Base-by-base conservation (phyloP, 768 basidiomycete species). In the Imleria badia region DNA sequence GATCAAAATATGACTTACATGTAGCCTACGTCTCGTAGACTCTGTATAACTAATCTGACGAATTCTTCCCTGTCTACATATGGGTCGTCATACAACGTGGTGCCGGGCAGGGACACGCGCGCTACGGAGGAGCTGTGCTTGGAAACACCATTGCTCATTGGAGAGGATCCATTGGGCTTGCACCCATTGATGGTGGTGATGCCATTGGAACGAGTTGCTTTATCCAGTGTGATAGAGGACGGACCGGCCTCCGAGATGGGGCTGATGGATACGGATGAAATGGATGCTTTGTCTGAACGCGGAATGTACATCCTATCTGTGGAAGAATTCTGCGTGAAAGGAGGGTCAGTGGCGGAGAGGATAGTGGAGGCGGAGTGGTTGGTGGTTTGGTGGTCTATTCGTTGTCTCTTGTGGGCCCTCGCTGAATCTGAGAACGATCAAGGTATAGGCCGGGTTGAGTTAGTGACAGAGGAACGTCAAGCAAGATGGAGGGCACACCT, bases 21-120 rank as follows among this genome's bases (percentile, higher is more conserved):
- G 58, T 87, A 87, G 41, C 94, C 94, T 46, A 94, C 87, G 71
- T 97, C 94, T 64, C 89, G 79, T 60, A 98, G 72, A 62, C 87
- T 91, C 70, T 98, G 94, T 56, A 97, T 81, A 49, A 94, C 85
- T 43, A 98, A 74, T 62, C 94, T 79, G 46, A 96, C 85, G 68
- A 92, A 94, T 71, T 97, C 94, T 73, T 96, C 91, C 60, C 93
- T 80, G 73, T 94, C 84, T 45, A 96, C 77, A 58, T 77, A 77
- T 58, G 87, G 86, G 71, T 89, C 89, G 41, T 89, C 84, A 62
- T 91, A 93, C 51, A 94, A 77, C 35, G 80, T 80, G 44, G 86
- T 83, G 23, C 91, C 90, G 19, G 87, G 86, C 33, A 88, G 75
- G 41, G 79, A 76, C 44, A 93, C 86, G 64, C 79, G 80, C 31